phyloP scores from a whole-genome alignment of 305 asterid species.

The Fraxinus velutina region DNA sequence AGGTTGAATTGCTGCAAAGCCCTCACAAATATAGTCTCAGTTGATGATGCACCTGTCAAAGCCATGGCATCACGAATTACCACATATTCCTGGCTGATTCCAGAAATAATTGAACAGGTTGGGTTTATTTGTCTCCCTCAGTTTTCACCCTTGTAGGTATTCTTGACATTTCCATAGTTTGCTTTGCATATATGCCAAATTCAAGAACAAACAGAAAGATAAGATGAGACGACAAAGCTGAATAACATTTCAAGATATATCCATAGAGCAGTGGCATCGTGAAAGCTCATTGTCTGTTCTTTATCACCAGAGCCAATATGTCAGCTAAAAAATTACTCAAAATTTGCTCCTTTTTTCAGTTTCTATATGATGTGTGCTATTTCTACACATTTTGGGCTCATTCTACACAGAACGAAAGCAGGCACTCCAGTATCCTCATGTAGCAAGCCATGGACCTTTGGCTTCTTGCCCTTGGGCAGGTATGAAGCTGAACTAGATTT shows the following conservation, averaged over 20 bases:
- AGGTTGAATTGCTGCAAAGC: slow-evolving; percentile 1
- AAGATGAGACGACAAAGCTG: not conserved
- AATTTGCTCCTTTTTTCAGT: not conserved
- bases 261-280: not conserved
- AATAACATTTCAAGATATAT: not conserved
- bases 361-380: not conserved
- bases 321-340: not conserved
- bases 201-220: not conserved
- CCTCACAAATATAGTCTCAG: not conserved
- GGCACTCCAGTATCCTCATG: not conserved
- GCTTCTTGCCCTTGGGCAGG: not conserved
- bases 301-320: not conserved
- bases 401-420: not conserved
- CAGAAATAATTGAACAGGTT: not conserved
- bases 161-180: not conserved
- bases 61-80: not conserved
- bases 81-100: slow-evolving; percentile 1
- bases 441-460: not conserved
- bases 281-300: not conserved
- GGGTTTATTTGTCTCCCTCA: not conserved
- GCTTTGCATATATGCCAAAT: not conserved
- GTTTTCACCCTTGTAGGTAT: not conserved
- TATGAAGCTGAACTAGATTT: not conserved
- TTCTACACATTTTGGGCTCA: not conserved
- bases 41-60: not conserved